phyloP scores from a whole-genome alignment of 768 basidiomycete species.

The Kwoniella sp. region DNA sequence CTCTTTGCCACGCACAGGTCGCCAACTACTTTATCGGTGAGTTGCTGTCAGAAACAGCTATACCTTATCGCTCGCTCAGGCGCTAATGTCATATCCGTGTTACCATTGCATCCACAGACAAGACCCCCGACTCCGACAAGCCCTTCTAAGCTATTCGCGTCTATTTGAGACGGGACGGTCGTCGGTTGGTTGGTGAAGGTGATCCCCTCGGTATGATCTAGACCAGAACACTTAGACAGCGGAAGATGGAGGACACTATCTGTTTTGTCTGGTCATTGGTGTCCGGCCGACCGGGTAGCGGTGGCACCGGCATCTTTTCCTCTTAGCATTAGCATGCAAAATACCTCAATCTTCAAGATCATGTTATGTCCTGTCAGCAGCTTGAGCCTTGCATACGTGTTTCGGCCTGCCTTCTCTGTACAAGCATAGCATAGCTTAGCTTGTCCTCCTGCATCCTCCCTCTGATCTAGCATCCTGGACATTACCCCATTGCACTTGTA shows the following conservation, averaged over 20 bases:
- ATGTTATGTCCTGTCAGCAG: too few species aligned
- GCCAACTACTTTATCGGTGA: constrained; percentile 32
- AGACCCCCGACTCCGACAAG: constrained; percentile 52
- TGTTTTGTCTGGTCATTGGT: too few species aligned
- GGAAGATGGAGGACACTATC: too few species aligned
- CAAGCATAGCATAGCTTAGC: too few species aligned
- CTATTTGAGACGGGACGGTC: too few species aligned
- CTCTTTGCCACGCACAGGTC: constrained; percentile 21
- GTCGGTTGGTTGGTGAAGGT: too few species aligned
- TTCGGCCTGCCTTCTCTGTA: too few species aligned
- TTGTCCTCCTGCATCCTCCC: neutral
- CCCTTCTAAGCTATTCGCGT: constrained; percentile 46
- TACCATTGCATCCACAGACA: constrained; percentile 30
- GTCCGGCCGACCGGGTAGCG: neutral
- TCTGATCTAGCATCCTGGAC: neutral
- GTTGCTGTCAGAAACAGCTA: constrained; percentile 6
- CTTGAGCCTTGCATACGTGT: too few species aligned
- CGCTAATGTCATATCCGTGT: neutral
- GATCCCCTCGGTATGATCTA: too few species aligned
- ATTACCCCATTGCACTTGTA: too few species aligned
- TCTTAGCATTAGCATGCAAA: constrained; percentile 1
- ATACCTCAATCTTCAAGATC: neutral
- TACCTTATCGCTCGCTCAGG: neutral
- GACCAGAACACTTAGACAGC: too few species aligned
- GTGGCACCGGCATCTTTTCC: neutral